Evolutionary conservation across 2,329 filamentous ascomycete genomes (phyloP).

Genomic region (Neocatenulostroma microsporum): DNA sequence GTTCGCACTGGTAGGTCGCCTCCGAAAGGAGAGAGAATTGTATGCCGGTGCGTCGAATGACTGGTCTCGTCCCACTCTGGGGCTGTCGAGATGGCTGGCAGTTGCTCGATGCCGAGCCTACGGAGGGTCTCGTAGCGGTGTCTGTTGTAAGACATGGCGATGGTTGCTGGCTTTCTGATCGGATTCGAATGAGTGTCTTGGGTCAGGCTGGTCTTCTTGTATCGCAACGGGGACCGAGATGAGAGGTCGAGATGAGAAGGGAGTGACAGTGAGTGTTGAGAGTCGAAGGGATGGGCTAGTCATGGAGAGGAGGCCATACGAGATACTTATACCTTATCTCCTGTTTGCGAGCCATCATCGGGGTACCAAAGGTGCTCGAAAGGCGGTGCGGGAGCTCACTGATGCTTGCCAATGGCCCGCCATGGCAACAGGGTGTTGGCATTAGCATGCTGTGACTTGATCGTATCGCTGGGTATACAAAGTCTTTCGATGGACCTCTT

Average conservation of each 20-base stretch:
- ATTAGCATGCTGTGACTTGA: conserved; percentile 6
- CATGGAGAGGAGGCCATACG: too few relatives aligned
- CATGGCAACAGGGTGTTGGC: conserved; percentile 4
- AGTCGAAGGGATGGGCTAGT: too few relatives aligned
- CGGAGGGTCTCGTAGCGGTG: conserved; percentile 19
- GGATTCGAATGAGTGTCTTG: background rate
- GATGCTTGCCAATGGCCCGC: too few relatives aligned
- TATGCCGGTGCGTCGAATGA: conserved; percentile 4
- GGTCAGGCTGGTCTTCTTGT: too few relatives aligned
- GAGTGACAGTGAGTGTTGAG: background rate
- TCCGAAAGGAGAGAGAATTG: conserved; percentile 8
- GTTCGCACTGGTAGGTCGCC: conserved; percentile 13
- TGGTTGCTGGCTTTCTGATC: background rate
- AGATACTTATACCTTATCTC: background rate
- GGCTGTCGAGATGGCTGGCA: conserved; percentile 15
- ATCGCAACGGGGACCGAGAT: too few relatives aligned
- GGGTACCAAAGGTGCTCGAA: background rate
- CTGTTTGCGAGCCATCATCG: background rate
- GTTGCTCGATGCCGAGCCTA: conserved; percentile 24
- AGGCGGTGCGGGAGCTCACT: conserved; percentile 6
- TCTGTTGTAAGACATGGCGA: conserved; percentile 23
- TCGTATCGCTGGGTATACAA: too few relatives aligned
- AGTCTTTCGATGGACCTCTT: too few relatives aligned
- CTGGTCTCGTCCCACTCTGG: conserved; percentile 8
- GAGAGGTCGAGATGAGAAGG: too few relatives aligned